Conservation (phyloP, 495 filamentous ascomycete species). For the Lophiotrema nucula region DNA sequence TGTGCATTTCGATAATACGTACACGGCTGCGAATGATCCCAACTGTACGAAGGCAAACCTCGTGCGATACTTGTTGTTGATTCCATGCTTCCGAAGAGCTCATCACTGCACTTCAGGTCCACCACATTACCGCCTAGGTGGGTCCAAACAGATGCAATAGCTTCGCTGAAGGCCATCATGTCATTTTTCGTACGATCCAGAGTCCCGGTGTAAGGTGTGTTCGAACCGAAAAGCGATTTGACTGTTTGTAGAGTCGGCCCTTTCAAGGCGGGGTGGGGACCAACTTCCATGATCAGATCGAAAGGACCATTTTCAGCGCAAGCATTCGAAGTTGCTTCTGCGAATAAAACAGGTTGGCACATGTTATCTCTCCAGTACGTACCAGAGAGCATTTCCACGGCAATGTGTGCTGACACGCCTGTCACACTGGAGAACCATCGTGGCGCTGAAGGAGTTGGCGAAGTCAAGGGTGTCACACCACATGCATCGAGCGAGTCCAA, state of each 20-base stretch:
- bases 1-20: no score
- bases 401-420: slow-evolving; percentile 19
- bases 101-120: no score
- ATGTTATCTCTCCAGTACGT: slow-evolving; percentile 25
- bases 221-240: neutral
- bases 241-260: slow-evolving; percentile 34
- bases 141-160: neutral
- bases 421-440: slow-evolving; percentile 14
- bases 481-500: neutral
- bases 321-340: slow-evolving; percentile 45
- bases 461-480: neutral
- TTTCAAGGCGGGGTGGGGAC: slow-evolving; percentile 37
- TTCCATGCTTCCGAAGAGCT: no score
- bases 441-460: neutral
- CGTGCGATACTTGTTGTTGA: no score
- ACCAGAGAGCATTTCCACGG: slow-evolving; percentile 24
- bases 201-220: neutral
- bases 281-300: slow-evolving; percentile 37
- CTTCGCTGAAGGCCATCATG: neutral
- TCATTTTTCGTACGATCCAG: neutral
- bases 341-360: slow-evolving; percentile 46
- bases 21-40: neutral
- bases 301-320: neutral
- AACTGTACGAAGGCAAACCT: neutral
- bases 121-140: neutral